A percentile compares a stretch with the other conserved stretches of the same genome.
Conservation (phyloP, 2,329 filamentous ascomycete genomes). For the Pseudocercospora vitis region DNA sequence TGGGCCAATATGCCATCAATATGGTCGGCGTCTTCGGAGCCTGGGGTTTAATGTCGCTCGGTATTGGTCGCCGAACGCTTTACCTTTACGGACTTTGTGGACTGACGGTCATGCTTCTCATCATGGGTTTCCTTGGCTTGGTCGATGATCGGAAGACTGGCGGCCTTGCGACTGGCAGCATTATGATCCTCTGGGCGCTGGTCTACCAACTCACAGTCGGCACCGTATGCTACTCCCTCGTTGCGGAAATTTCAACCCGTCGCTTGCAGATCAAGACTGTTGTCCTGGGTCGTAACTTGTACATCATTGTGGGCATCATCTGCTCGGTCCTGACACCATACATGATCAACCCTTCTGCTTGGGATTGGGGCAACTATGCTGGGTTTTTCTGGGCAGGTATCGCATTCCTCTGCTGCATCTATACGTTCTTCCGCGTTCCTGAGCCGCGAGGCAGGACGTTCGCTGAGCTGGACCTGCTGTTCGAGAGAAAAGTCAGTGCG, state of each 20-base stretch:
- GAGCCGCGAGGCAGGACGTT: constrained; percentile 80
- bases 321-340: constrained; percentile 82
- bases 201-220: constrained; percentile 85
- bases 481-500: constrained; percentile 70
- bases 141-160: constrained; percentile 62
- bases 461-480: constrained; percentile 81
- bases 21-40: constrained; percentile 79
- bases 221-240: constrained; percentile 85
- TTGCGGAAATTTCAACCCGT: constrained; percentile 78
- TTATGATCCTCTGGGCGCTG: constrained; percentile 81
- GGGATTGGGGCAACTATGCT: constrained; percentile 85
- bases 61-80: constrained; percentile 71
- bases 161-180: constrained; percentile 75
- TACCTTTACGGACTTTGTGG: constrained; percentile 74
- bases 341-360: constrained; percentile 84
- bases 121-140: constrained; percentile 81
- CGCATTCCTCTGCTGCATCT: constrained; percentile 77
- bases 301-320: constrained; percentile 78
- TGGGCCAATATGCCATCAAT: constrained; percentile 64
- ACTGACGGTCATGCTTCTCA: constrained; percentile 72
- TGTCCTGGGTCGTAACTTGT: constrained; percentile 75
- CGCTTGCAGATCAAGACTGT: constrained; percentile 89
- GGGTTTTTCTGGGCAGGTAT: constrained; percentile 82
- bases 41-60: constrained; percentile 75
- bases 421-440: constrained; percentile 76